phyloP scores from a whole-genome alignment of 345 rosid genomes.

The Aquilaria yunnanensis region DNA sequence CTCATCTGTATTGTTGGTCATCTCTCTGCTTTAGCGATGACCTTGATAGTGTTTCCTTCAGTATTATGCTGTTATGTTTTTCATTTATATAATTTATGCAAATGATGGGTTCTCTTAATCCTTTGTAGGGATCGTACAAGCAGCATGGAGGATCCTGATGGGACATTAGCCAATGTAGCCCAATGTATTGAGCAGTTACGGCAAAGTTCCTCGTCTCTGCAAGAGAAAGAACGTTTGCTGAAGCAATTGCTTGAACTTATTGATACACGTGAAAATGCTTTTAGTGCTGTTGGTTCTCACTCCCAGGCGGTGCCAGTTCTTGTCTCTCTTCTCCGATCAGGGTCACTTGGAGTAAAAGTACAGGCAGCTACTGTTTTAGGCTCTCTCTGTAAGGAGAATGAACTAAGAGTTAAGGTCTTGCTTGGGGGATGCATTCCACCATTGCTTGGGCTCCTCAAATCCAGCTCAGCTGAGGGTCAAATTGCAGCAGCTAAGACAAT shows the following conservation, averaged over 20 bases:
- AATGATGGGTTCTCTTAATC: slow-evolving; percentile 4
- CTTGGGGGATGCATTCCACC: slow-evolving; percentile 99
- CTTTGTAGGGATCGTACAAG: slow-evolving; percentile 75
- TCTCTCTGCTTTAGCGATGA: too few species aligned
- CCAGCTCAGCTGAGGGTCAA: slow-evolving; percentile 94
- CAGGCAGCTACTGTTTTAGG: slow-evolving; percentile 96
- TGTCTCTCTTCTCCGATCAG: slow-evolving; percentile 98
- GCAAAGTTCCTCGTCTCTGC: slow-evolving; percentile 77
- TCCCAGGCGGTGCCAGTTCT: slow-evolving; percentile 99
- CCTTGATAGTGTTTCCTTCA: too few species aligned
- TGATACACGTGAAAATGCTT: slow-evolving; percentile 89
- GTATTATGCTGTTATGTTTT: too few species aligned
- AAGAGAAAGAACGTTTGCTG: slow-evolving; percentile 85
- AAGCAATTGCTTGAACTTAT: slow-evolving; percentile 91
- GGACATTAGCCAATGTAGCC: slow-evolving; percentile 98
- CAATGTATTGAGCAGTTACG: slow-evolving; percentile 98
- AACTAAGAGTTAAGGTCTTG: slow-evolving; percentile 90
- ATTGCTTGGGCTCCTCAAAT: slow-evolving; percentile 95
- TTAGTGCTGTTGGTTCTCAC: slow-evolving; percentile 99
- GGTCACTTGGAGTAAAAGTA: slow-evolving; percentile 87
- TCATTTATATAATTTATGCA: too few species aligned
- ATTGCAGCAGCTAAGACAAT: slow-evolving; percentile 96
- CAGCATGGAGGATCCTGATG: slow-evolving; percentile 99
- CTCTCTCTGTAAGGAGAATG: slow-evolving; percentile 98
- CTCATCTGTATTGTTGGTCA: too few species aligned